phyloP scores from a whole-genome alignment of 2,329 filamentous ascomycete species.

The Fusarium nodosum region DNA sequence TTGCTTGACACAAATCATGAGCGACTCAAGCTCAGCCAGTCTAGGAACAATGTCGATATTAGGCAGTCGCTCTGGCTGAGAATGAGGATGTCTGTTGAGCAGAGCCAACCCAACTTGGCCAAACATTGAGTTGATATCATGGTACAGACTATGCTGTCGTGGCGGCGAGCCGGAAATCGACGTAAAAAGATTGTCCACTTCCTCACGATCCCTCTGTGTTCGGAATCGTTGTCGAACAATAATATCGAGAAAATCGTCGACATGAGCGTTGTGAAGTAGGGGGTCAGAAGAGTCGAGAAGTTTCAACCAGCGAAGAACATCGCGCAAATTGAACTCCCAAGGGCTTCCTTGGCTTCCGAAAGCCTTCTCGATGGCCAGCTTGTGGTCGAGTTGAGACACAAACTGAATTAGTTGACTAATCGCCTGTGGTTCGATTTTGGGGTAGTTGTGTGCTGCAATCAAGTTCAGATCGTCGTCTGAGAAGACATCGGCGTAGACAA shows the following conservation, averaged over 20 bases:
- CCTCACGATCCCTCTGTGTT: slow-evolving; percentile 73
- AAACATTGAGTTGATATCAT: slow-evolving; percentile 74
- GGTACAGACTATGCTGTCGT: slow-evolving; percentile 74
- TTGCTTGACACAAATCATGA: slow-evolving; percentile 88
- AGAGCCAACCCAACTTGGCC: slow-evolving; percentile 86
- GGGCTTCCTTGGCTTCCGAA: slow-evolving; percentile 79
- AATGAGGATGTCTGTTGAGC: slow-evolving; percentile 70
- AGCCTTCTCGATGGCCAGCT: slow-evolving; percentile 71
- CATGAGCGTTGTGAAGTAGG: slow-evolving; percentile 70
- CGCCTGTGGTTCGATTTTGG: slow-evolving; percentile 69
- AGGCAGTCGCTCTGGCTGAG: slow-evolving; percentile 66
- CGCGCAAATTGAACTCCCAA: slow-evolving; percentile 96
- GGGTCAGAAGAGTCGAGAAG: slow-evolving; percentile 67
- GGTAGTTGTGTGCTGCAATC: slow-evolving; percentile 85
- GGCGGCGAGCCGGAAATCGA: slow-evolving; percentile 69
- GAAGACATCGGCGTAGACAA: slow-evolving; percentile 96
- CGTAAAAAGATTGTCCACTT: slow-evolving; percentile 76
- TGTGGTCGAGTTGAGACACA: slow-evolving; percentile 81
- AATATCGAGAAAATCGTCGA: slow-evolving; percentile 82
- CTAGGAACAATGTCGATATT: slow-evolving; percentile 66
- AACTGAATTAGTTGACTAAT: slow-evolving; percentile 81
- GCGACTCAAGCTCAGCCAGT: slow-evolving; percentile 82
- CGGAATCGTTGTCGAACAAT: slow-evolving; percentile 92
- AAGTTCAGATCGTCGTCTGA: slow-evolving; percentile 81
- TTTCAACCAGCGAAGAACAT: slow-evolving; percentile 89